Base-by-base conservation (phyloP, 2,329 filamentous ascomycete species). In the Hypoxylon sp. region DNA sequence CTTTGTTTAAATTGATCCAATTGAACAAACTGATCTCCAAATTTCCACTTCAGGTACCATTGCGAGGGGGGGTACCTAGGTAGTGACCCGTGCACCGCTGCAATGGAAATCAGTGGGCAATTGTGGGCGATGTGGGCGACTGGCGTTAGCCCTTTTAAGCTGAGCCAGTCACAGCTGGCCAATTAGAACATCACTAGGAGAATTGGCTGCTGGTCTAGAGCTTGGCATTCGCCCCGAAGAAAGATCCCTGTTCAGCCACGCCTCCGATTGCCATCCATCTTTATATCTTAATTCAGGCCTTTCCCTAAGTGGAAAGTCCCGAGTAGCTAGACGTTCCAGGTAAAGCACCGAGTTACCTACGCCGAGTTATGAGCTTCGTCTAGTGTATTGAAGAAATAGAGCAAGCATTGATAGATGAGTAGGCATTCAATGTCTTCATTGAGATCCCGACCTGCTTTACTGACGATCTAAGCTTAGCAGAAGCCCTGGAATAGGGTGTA, bases 231-330 rank as follows among this genome's bases (percentile, higher is more conserved):
- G 21, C 58, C 32, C 48, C 36, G 9, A 28, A 5, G 13, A 51
- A 43, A 50, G 25, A 68, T 68, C 68, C 68, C 58, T 70, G 68
- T 19, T 57, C 14, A 21, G 58, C 67, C 61, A 70, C 48, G 65
- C 65, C 50, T 63, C 62, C 61, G 58, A 70, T 65, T 63, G 41
- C 60, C 64, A 56, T 60, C 53, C 49, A 30, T 19, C 34, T n/a
- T 21, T 36, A 45, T 28, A 50, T 32, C 17, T 43, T 48, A 52
- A 17, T 9, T 45, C 36, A 14, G 49, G 23, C 32, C 19, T 43
- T 65, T 62, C 43, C 60, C 38, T 10, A 64, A 53, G 32, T 34
- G 21, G 48, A 55, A 48, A 53, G 32, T 45, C 28, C 60, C 60
- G 60, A 43, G 25, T 63, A 34, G 23, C 46, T 56, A 63, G 30